Base-by-base conservation (phyloP, 495 filamentous ascomycete genomes). In the Penicillium atrosanguineum region DNA sequence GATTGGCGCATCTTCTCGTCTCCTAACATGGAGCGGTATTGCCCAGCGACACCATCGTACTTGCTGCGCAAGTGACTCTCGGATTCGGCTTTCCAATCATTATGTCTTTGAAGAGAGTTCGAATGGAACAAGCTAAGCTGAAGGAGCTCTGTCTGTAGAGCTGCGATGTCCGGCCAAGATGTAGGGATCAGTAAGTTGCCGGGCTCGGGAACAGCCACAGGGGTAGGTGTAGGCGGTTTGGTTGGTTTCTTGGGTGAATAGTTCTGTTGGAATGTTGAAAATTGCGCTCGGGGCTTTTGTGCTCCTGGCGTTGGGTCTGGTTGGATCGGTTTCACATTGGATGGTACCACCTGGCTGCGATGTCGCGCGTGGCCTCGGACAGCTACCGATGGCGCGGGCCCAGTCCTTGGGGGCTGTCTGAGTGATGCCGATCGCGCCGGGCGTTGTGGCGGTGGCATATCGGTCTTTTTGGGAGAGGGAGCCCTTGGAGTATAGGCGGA, bases 81-180 rank as follows among this genome's bases (percentile, higher is more conserved):
- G 0, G 72, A 68, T 20, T 68, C 65, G 11, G 44, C 16, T 52
- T 69, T 62, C 77, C 72, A 79, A 44, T 71, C 62, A 0, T 50
- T 48, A 15, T 75, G 62, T 20, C 61, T 50, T 19, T 69, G 64
- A 15, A 69, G 39, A 9, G 68, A 65, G 7, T 66, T 64, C 9
- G 75, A 77, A 69, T 89, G 87, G 12, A 91, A 70, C 9, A 92
- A 72, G 61, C 84, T 82, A 6, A 92, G 70, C 61, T 90, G 87
- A 20, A 91, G 71, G 19, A 94, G 75, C 60, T 91, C 87, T 0
- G 84, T 83, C 61, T 91, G 88, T 26, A 89, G 61, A 19, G 79
- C 74, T 37, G 79, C 75, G 6, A 79, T 80, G 61, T 88, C 86
- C 45, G 83, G 80, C 68, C 65, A 71, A 1, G 83, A 79, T 2